Base-by-base conservation (phyloP, 2,329 filamentous ascomycete genomes). In the Aspergillus uvarum region DNA sequence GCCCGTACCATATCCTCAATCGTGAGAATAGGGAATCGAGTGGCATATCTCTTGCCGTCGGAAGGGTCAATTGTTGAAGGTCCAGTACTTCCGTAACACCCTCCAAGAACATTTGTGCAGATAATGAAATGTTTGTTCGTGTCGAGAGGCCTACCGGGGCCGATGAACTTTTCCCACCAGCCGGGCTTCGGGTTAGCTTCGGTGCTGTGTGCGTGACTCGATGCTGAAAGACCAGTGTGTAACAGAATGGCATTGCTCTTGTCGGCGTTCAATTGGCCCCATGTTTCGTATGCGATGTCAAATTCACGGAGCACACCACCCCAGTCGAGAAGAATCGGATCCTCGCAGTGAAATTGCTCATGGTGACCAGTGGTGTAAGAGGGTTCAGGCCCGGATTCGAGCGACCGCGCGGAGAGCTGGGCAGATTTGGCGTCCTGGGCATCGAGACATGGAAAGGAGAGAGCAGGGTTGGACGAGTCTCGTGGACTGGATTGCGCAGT, bases 91-190 rank as follows among this genome's bases (percentile, higher is more conserved):
- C 95, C 95, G 75, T 95, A 98, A 77, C 95, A 99, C 5, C 95
- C 92, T 54, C 95, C 95, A 38, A 99, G 84, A 51, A 98, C 93
- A 73, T 99, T 99, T 10, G 95, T 98, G 79, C 95, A 99, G 62
- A 99, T 91, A 61, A 99, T 80, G 72, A 92, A 91, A 80, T 96
- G 96, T 73, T 92, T 94, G 76, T 94, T 80, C 1, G 95, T 99
- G 75, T 99, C 92, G 10, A 99, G 79, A 11, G 92, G 90, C 21
- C 84, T 84, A 0, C 90, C 92, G 0, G 93, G 90, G 0, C 95
- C 95, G 70, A 99, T 98, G 74, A 99, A 99, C 76, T 90, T 94
- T 78, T 99, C 95, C 95, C 95, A 99, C 95, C 95, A 99, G 3
- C 95, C 95, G 0, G 92, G 89, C 74, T 93, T 90, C 0, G 91